A percentile compares a stretch with the other conserved stretches of the same genome.
These are phyloP conservation scores for Moesziomyces sp. DNA, from an alignment of 1,284 basidiomycete genomes.

Conservation along the genomic window DNA sequence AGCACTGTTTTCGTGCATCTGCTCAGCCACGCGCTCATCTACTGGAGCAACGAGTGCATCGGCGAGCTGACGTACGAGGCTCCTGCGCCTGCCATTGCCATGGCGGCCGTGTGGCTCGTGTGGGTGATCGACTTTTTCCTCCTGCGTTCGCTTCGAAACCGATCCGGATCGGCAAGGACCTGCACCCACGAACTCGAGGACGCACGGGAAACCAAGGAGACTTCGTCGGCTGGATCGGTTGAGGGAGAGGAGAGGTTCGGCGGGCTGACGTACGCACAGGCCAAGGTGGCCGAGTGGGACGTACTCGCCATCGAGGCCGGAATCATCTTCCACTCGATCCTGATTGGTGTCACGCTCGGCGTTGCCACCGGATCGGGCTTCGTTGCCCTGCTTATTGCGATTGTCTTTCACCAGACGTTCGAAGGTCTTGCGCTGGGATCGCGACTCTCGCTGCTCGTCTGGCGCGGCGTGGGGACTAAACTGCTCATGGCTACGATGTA, in stretches of 20 bases:
- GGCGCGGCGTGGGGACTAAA: constrained; percentile 26
- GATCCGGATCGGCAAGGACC: neutral
- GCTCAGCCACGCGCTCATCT: constrained; percentile 69
- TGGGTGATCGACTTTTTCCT: constrained; percentile 67
- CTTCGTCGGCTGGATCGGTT: constrained; percentile 9
- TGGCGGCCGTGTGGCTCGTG: constrained; percentile 54
- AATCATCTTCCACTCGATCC: constrained; percentile 69
- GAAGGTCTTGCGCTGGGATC: constrained; percentile 42
- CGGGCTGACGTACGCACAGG: constrained; percentile 25
- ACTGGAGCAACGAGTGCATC: constrained; percentile 68
- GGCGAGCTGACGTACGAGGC: constrained; percentile 69
- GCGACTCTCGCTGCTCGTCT: constrained; percentile 58
- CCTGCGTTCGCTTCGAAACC: constrained; percentile 18
- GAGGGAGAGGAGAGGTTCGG: constrained; percentile 3
- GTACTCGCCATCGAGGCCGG: constrained; percentile 69
- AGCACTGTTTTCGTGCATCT: constrained; percentile 70
- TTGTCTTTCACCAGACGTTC: constrained; percentile 64
- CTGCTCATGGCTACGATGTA: constrained; percentile 55
- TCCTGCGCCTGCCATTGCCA: constrained; percentile 68
- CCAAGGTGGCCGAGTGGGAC: constrained; percentile 40
- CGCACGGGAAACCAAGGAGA: neutral
- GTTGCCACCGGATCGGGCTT: constrained; percentile 47
- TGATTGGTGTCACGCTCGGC: constrained; percentile 68
- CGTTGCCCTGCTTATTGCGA: constrained; percentile 62
- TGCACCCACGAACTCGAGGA: constrained; percentile 13